Base-by-base conservation (phyloP, 805 yeast genomes). In the Zygotorulaspora chibaensis region DNA sequence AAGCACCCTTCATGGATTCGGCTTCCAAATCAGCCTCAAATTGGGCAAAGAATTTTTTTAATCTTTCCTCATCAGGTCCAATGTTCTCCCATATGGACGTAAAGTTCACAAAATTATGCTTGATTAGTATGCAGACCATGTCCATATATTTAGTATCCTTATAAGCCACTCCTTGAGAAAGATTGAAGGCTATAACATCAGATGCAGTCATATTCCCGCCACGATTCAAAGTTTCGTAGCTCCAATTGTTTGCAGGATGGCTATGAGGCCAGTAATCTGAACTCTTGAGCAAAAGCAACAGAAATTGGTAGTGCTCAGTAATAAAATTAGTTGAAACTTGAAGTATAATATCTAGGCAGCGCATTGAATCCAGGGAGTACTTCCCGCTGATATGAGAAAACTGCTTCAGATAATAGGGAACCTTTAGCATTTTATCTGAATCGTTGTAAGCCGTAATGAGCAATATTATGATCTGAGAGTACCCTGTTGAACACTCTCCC, bases 401-500 rank as follows among this genome's bases (percentile, higher is more conserved):
- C 6, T 75, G 71, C n/a, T 73, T 63, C 8, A 73, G 59, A 8
- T 77, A 72, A 42, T 69, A 71, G 1, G 68, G 65, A 0, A 79
- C 65, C 54, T 77, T 74, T 34, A 56, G 66, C 2, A 56, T 50
- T 7, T 75, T 63, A 45, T 75, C 73, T 2, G 68, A 66, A 28
- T 72, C 70, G 20, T 58, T 55, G 43, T 76, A 66, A 1, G 79
- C 71, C 2, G 64, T 50, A 43, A 68, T 62, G 10, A 84, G 50
- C 39, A 81, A 78, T 2, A 73, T 72, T 0, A 80, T 61, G 27
- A 86, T 67, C 53, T 80, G 81, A 10, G 95, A 65, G 63, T 79
- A 89, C 0, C 96, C 97, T 58, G 84, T 88, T 18, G 80, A 69
- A 50, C 84, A 84, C 62, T 90, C 96, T 40, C 80, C 77, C 7